Base-by-base conservation (phyloP, 2,329 filamentous ascomycete species). In the Sporothrix pseudoabietina region DNA sequence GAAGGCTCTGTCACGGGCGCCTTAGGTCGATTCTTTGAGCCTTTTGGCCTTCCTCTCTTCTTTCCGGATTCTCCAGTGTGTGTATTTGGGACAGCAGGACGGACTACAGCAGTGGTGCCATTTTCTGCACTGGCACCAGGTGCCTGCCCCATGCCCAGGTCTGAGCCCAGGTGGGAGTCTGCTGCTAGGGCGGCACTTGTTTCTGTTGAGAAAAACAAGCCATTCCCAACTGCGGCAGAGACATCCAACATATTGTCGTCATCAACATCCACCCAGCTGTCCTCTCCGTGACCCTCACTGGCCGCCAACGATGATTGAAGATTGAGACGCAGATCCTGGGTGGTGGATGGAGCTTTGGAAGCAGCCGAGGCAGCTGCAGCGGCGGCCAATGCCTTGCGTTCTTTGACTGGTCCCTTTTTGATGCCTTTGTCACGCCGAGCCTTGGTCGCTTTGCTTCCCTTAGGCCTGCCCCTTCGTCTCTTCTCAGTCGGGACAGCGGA, bases 381-480 rank as follows among this genome's bases (percentile, higher is more conserved):
- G 10, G 72, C 74, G 2, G 65, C 70, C 7, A 66, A 9, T 0
- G 65, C 63, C 54, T 73, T 59, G 54, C 71, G 78, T 41, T 71
- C 54, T 41, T 78, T 79, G 57, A 79, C 78, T 6, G 80, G 76
- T 0, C 82, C 82, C 76, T 87, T 87, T 75, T 85, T 87, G n/a
- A 84, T 80, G 6, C 85, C 85, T 76, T 87, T 88, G 73, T 87
- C 85, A 69, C 82, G 83, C 59, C 84, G 80, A 4, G 80, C 80
- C 73, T 85, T 86, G 69, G 80, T 82, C 4, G 83, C 83, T 75
- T 87, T 87, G 79, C 87, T 89, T 2, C 87, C 87, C 76, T 88
- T 89, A 8, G 87, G 87, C 22, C 87, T 82, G 19, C 87, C 87
- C 75, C 87, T 83, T 7, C 82, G 81, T 69, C 86, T 82, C 77